Conservation (phyloP, 148 eudicot species). For the Chenopodium formosanum region DNA sequence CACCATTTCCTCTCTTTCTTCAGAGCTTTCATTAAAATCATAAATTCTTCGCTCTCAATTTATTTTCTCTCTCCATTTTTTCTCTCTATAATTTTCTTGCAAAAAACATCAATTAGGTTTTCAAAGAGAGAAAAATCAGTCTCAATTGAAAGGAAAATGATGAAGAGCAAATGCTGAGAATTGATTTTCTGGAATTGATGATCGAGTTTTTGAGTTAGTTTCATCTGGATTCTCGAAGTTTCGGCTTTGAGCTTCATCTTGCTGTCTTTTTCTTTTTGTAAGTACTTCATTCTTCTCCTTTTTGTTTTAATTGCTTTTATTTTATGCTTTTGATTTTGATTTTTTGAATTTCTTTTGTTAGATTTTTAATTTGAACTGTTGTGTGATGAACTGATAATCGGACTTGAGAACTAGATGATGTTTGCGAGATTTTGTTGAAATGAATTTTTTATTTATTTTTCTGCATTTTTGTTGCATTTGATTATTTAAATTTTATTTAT, state of each 20-base stretch:
- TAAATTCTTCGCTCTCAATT: constrained; percentile 9
- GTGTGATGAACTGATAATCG: not conserved
- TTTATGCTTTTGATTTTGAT: not conserved
- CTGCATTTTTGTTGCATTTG: not conserved
- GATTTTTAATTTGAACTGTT: not conserved
- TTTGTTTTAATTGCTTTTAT: not conserved
- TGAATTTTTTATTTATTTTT: not conserved
- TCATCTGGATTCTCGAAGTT: constrained; percentile 3
- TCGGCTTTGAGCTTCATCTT: constrained; percentile 27
- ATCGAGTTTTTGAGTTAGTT: not conserved
- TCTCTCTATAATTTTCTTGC: constrained; percentile 13
- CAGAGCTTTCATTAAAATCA: not conserved
- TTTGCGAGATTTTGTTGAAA: too few relatives aligned
- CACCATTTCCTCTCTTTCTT: not conserved
- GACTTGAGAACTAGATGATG: not conserved
- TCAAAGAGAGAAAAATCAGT: not conserved
- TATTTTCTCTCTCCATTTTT: not conserved
- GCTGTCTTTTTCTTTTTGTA: constrained; percentile 11
- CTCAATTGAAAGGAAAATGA: not conserved
- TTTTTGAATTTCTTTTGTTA: not conserved
- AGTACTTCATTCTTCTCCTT: constrained; percentile 3
- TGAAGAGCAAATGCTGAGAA: not conserved
- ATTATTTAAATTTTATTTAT: not conserved
- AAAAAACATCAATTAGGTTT: constrained; percentile 9
- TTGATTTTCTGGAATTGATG: not conserved